Base-by-base conservation (phyloP, 139 green algal species). In the Chlamydomonas asymmetrica region DNA sequence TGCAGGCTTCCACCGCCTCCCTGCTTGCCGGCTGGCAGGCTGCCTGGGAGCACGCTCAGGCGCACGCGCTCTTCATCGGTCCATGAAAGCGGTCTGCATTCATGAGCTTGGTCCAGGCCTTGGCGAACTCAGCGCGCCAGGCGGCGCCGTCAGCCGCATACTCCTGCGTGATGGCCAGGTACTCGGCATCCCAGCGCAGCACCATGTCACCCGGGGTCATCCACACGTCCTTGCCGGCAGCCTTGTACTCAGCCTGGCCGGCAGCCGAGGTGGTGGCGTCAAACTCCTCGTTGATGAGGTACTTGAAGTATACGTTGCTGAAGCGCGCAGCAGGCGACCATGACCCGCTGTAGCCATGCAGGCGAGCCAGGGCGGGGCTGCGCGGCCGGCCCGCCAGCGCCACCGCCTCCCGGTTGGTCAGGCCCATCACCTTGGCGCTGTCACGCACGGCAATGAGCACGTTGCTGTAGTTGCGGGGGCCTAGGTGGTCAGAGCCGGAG, bases 21-120 rank as follows among this genome's bases (percentile, higher is more conserved):
- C n/a, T n/a, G n/a, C n/a, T n/a, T n/a, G n/a, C n/a, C n/a, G n/a
- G n/a, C n/a, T n/a, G n/a, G n/a, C n/a, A n/a, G n/a, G n/a, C n/a
- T n/a, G n/a, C n/a, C n/a, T n/a, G n/a, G n/a, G n/a, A n/a, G n/a
- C n/a, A n/a, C n/a, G n/a, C n/a, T n/a, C n/a, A 73, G 10, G 0
- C 31, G 71, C 81, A 86, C 65, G 54, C 43, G 62, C 66, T 86
- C 10, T 66, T 37, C 4, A 48, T n/a, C 20, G 81, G 81, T 0
- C 81, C 81, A 5, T 81, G 31, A 69, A 84, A 87, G 52, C 83
- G 77, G 72, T 88, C 83, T 4, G 79, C 79, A 35, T 85, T 85
- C 79, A 88, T 85, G 25, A 85, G 6, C 66, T 76, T 70, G 1
- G 31, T 78, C 83, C 83, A 88, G 0, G 66, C 83, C 3, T 27